phyloP scores from a whole-genome alignment of 164 flowering plant genomes.

The Cinnamomum chago region DNA sequence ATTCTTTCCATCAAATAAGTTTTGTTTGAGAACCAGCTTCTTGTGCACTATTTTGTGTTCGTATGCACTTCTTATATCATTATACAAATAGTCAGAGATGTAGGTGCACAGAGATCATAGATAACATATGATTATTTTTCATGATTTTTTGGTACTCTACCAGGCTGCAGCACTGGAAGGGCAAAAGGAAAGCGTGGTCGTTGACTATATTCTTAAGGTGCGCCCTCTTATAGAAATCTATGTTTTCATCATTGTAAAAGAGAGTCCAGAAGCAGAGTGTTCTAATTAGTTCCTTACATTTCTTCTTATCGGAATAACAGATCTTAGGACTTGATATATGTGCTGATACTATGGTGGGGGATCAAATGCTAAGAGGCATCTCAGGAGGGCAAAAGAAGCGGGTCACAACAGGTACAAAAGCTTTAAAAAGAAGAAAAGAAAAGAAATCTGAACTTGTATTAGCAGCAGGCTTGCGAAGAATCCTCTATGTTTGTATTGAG shows the following conservation, averaged over 20 bases:
- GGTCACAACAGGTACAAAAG: slow-evolving; percentile 24
- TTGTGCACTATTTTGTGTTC: no score
- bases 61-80: no score
- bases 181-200: slow-evolving; percentile 53
- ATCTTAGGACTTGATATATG: slow-evolving; percentile 27
- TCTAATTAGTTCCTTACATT: background rate
- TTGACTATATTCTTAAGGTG: slow-evolving; percentile 74
- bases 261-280: background rate
- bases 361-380: slow-evolving; percentile 25
- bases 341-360: slow-evolving; percentile 28
- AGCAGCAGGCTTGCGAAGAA: background rate
- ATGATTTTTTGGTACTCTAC: background rate
- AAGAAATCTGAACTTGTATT: background rate
- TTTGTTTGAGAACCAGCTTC: no score
- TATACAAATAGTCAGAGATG: no score
- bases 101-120: no score
- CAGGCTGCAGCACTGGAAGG: slow-evolving; percentile 68
- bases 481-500: background rate
- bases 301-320: slow-evolving; percentile 5
- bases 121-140: background rate
- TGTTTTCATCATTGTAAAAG: background rate
- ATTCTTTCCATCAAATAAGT: no score
- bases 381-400: slow-evolving; percentile 30
- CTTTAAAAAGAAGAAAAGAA: background rate
- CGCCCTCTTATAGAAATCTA: background rate